Evolutionary conservation across 805 yeast species (phyloP).

Genomic region (Kodamaea jinghongensis): DNA sequence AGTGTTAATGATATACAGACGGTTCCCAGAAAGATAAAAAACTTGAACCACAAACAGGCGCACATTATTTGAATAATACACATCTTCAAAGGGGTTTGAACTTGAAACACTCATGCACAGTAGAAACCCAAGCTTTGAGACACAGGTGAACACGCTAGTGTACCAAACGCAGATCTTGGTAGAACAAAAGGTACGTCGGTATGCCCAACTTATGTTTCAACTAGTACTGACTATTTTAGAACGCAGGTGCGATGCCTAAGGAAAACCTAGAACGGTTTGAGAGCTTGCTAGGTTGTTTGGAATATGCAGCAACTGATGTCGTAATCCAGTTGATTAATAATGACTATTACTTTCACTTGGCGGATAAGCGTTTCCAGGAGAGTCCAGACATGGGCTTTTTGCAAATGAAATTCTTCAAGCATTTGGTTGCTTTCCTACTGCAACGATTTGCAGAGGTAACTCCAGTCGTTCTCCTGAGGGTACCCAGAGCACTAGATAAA

Average conservation of each 20-base stretch:
- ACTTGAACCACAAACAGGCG: no score
- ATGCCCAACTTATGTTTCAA: no score
- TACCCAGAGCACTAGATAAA: background rate
- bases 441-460: background rate
- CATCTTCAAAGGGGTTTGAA: no score
- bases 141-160: no score
- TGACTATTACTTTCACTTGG: conserved; percentile 5
- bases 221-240: background rate
- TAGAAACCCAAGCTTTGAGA: no score
- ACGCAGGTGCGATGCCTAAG: background rate
- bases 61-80: no score
- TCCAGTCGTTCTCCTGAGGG: background rate
- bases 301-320: conserved; percentile 1
- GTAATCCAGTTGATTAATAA: background rate
- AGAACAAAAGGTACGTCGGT: no score
- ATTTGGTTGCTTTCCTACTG: conserved; percentile 4
- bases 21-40: no score
- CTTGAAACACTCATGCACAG: no score
- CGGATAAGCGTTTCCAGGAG: background rate
- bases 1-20: no score
- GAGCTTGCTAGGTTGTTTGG: conserved; percentile 1
- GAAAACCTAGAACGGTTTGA: background rate
- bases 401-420: conserved; percentile 5
- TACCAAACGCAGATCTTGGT: no score
- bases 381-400: conserved; percentile 1